Conservation (phyloP, 768 basidiomycete species). For the Serendipita sp. region DNA sequence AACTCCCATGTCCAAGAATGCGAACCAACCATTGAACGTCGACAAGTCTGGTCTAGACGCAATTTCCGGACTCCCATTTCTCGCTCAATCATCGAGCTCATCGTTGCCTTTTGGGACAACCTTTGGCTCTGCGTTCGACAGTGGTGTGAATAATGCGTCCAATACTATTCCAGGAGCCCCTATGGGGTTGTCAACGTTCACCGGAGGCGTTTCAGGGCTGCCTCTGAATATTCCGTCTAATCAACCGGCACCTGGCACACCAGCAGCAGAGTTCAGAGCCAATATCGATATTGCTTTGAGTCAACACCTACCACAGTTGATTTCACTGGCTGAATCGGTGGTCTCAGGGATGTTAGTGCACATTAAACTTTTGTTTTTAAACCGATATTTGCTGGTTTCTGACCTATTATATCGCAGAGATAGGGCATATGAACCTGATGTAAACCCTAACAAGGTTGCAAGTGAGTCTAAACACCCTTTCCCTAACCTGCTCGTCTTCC, state of each 20-base stretch:
- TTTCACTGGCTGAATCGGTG: not conserved
- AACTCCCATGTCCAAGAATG: not conserved
- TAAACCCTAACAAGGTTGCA: slow-evolving; percentile 3
- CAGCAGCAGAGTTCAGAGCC: not conserved
- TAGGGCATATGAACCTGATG: slow-evolving; percentile 1
- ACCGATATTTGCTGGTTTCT: not conserved
- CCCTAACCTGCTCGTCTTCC: not conserved
- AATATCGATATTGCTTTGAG: not conserved
- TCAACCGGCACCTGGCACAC: not conserved
- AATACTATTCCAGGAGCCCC: not conserved
- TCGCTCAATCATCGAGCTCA: not conserved
- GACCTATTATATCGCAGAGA: not conserved
- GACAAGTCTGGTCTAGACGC: not conserved
- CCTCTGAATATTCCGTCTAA: not conserved
- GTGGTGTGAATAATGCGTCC: too few species aligned
- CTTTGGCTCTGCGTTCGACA: not conserved
- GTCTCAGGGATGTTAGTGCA: not conserved
- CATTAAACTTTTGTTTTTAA: not conserved
- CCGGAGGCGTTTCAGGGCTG: not conserved
- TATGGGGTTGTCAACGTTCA: not conserved
- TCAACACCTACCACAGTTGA: not conserved
- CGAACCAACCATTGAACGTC: not conserved
- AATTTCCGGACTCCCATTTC: not conserved
- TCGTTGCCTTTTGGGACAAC: not conserved
- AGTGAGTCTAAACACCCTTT: not conserved